Evolutionary conservation across 768 basidiomycete species (phyloP).

Genomic region (Pleurotus giganteus): DNA sequence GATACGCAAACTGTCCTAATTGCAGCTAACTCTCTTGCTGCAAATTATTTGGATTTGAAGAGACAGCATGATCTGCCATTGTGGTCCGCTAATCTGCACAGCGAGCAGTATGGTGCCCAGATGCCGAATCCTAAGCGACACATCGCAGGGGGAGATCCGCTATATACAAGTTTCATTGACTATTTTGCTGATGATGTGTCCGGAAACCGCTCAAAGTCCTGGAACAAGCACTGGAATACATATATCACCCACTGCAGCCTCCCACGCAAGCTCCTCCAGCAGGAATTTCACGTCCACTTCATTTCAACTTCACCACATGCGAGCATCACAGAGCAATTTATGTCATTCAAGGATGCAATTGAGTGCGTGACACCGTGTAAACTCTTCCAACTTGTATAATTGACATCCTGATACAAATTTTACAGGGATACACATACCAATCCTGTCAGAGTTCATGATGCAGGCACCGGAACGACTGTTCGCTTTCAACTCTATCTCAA

Average conservation of each 20-base stretch:
- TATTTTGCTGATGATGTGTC: constrained; percentile 30
- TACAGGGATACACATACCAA: constrained; percentile 11
- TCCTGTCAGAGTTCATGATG: constrained; percentile 20
- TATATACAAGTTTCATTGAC: constrained; percentile 8
- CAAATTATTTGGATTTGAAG: neutral
- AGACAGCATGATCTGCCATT: neutral
- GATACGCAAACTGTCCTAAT: neutral
- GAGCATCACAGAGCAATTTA: constrained; percentile 29
- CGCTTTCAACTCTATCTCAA: constrained; percentile 21
- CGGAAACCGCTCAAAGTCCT: constrained; percentile 33
- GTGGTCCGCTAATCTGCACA: constrained; percentile 16
- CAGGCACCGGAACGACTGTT: constrained; percentile 20
- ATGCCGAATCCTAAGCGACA: constrained; percentile 14
- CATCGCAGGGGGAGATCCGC: neutral
- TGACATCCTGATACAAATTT: no score
- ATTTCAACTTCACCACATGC: constrained; percentile 31
- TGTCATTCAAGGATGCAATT: constrained; percentile 24
- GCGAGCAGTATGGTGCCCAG: neutral
- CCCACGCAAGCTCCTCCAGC: constrained; percentile 26
- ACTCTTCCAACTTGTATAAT: no score
- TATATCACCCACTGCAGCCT: constrained; percentile 32
- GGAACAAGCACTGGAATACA: constrained; percentile 31
- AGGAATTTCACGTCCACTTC: constrained; percentile 27
- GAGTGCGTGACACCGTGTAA: no score
- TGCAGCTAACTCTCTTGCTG: neutral